phyloP scores from a whole-genome alignment of 371 early-diverging fungal species.

The Mucor indicus region DNA sequence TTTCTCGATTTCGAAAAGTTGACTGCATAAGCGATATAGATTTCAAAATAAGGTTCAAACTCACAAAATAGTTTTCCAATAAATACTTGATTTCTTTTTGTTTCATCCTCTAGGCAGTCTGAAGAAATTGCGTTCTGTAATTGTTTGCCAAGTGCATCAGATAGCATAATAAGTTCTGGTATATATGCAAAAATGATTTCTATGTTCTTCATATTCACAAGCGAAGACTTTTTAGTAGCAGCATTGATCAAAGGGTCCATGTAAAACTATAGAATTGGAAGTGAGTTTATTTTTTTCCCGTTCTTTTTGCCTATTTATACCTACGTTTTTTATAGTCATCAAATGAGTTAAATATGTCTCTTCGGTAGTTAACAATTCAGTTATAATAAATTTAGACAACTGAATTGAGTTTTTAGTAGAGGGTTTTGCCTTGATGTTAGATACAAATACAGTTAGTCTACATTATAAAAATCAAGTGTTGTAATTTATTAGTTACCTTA shows the following conservation, averaged over 20 bases:
- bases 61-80: constrained; percentile 31
- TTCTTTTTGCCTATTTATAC: not conserved
- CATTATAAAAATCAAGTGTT: not conserved
- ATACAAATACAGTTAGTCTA: constrained; percentile 1
- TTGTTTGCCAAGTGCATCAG: constrained; percentile 14
- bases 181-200: constrained; percentile 35
- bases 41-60: constrained; percentile 25
- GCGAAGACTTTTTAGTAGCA: constrained; percentile 10
- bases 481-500: not conserved
- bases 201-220: constrained; percentile 24
- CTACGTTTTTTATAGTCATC: constrained; percentile 28
- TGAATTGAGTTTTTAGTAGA: constrained; percentile 19
- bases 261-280: constrained; percentile 17
- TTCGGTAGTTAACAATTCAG: constrained; percentile 36
- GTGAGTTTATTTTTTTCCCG: not conserved
- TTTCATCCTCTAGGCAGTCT: constrained; percentile 5
- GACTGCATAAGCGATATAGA: constrained; percentile 30
- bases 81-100: not conserved
- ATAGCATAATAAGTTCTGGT: constrained; percentile 26
- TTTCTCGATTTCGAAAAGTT: constrained; percentile 28
- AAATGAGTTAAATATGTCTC: constrained; percentile 33
- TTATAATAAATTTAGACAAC: constrained; percentile 27
- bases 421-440: not conserved
- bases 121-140: constrained; percentile 7
- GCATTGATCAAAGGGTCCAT: constrained; percentile 35